phyloP scores from a whole-genome alignment of 108 stramenopile species.

The Stephanodiscus triporus region DNA sequence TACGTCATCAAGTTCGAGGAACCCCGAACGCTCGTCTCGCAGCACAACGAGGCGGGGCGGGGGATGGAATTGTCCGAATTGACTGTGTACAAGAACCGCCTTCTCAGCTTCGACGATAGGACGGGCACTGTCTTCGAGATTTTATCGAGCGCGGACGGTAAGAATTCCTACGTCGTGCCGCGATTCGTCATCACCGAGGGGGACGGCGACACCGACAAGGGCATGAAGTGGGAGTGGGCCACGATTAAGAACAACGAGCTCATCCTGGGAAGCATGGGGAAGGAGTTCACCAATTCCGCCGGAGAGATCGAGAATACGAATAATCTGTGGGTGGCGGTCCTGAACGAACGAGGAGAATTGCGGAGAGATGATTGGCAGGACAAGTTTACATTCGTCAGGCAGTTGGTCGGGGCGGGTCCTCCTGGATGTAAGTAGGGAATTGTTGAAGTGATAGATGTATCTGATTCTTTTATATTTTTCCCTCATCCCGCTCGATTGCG shows the following conservation, averaged over 20 bases:
- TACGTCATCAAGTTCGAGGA: constrained; percentile 67
- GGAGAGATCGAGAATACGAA: constrained; percentile 87
- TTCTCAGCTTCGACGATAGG: constrained; percentile 93
- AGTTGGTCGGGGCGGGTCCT: constrained; percentile 64
- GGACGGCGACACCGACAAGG: constrained; percentile 93
- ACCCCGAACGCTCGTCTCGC: constrained; percentile 65
- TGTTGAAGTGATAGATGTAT: neutral
- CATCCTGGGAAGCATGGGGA: constrained; percentile 92
- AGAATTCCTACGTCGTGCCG: constrained; percentile 80
- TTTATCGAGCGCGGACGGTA: constrained; percentile 62
- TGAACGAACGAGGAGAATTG: constrained; percentile 75
- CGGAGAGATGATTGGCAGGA: constrained; percentile 79
- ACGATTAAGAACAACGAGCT: constrained; percentile 92
- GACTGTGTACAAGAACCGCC: constrained; percentile 78
- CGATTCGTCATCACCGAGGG: constrained; percentile 93
- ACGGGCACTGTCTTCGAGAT: constrained; percentile 97
- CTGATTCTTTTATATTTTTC: neutral
- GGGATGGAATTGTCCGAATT: constrained; percentile 95
- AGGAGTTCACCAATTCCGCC: constrained; percentile 87
- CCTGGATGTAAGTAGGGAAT: constrained; percentile 62
- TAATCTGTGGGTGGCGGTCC: constrained; percentile 90
- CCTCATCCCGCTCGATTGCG: neutral
- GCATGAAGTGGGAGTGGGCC: constrained; percentile 96
- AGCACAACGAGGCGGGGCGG: constrained; percentile 94
- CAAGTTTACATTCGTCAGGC: constrained; percentile 84